Evolutionary conservation across 2,329 filamentous ascomycete species (phyloP).

Genomic region (Tolypocladium amazonense): DNA sequence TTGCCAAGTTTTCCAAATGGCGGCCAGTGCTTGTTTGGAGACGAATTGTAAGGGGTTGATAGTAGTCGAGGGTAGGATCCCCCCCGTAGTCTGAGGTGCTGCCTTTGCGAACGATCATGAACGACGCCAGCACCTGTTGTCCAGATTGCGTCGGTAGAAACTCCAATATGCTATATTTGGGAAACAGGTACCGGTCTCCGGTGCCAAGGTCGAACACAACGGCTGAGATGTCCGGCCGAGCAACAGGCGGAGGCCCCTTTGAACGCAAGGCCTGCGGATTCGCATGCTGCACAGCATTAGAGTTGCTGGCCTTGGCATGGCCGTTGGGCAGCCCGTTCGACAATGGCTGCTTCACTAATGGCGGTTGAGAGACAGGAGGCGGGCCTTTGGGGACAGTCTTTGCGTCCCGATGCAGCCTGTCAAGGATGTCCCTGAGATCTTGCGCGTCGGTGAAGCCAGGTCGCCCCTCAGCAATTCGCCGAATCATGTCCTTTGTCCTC

Average conservation of each 20-base stretch:
- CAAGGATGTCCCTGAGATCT: slow-evolving; percentile 42
- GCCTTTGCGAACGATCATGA: slow-evolving; percentile 65
- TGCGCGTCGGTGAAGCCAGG: slow-evolving; percentile 41
- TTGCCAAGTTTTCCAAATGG: slow-evolving; percentile 48
- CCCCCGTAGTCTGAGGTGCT: slow-evolving; percentile 54
- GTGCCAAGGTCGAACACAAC: slow-evolving; percentile 61
- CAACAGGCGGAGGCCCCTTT: slow-evolving; percentile 43
- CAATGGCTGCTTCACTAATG: slow-evolving; percentile 16
- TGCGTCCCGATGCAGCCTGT: slow-evolving; percentile 33
- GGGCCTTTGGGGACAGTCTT: slow-evolving; percentile 22
- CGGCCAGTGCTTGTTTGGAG: slow-evolving; percentile 43
- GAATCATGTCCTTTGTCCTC: slow-evolving; percentile 37
- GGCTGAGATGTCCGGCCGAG: slow-evolving; percentile 53
- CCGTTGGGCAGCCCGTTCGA: slow-evolving; percentile 23
- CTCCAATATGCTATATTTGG: slow-evolving; percentile 68
- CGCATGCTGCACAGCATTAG: slow-evolving; percentile 9
- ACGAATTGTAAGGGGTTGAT: slow-evolving; percentile 61
- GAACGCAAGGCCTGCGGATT: slow-evolving; percentile 47
- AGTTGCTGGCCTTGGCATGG: slow-evolving; percentile 10
- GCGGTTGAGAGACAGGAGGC: slow-evolving; percentile 13
- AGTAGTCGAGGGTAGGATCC: slow-evolving; percentile 58
- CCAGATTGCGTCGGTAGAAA: slow-evolving; percentile 39
- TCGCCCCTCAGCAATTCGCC: slow-evolving; percentile 40
- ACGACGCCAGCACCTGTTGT: slow-evolving; percentile 60
- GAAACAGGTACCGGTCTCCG: slow-evolving; percentile 70